These are phyloP conservation scores for Orobanche coerulescens DNA, from an alignment of 257 asterid genomes.

Conservation along the genomic window DNA sequence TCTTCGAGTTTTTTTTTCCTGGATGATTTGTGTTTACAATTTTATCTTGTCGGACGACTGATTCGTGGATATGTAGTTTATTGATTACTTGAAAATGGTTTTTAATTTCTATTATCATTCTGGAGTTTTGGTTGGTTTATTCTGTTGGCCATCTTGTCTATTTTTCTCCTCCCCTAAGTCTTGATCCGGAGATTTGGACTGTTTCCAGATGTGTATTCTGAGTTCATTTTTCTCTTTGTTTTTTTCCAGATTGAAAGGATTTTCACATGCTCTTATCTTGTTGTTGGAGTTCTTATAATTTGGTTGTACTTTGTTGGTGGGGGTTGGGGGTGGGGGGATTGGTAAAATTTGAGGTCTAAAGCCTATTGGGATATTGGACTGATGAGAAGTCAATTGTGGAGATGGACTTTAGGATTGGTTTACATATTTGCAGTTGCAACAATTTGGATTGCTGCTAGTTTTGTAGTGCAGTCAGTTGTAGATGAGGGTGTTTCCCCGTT, in stretches of 20 bases:
- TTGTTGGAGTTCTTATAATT: conserved; percentile 4
- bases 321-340: background rate
- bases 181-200: no score
- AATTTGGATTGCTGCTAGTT: conserved; percentile 97
- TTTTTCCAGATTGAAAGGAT: conserved; percentile 22
- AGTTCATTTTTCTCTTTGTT: background rate
- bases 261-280: conserved; percentile 10
- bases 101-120: no score
- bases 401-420: conserved; percentile 68
- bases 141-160: no score
- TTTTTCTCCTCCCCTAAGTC: no score
- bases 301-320: background rate
- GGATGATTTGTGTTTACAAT: no score
- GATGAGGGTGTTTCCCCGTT: conserved; percentile 88
- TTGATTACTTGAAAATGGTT: no score
- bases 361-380: conserved; percentile 10
- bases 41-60: no score
- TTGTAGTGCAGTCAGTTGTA: conserved; percentile 87
- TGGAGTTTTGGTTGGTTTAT: no score
- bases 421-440: conserved; percentile 74
- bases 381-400: conserved; percentile 64
- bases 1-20: no score
- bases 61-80: no score
- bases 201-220: background rate
- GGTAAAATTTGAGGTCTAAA: conserved; percentile 11